A percentile compares a stretch with the other conserved stretches of the same genome.
Evolutionary conservation across 164 flowering plant species (phyloP).

Genomic region (Chloranthus sessilifolius): DNA sequence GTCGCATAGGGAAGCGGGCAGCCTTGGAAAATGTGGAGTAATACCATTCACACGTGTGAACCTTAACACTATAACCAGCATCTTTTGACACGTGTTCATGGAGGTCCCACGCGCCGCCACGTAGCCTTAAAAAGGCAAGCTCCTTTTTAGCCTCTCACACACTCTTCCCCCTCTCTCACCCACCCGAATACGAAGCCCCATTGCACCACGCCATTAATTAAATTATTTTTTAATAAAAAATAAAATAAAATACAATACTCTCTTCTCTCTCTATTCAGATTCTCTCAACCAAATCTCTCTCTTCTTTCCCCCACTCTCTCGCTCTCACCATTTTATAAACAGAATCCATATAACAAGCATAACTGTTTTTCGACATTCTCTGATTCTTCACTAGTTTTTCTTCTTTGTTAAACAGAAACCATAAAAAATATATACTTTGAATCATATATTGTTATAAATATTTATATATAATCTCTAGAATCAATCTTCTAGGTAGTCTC

Average conservation of each 20-base stretch:
- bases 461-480: no score
- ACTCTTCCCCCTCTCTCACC: not conserved
- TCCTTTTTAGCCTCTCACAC: no score
- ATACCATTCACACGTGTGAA: not conserved
- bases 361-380: no score
- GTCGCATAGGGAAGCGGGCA: conserved; percentile 2
- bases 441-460: no score
- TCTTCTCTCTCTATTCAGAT: not conserved
- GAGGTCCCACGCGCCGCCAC: not conserved
- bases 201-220: not conserved
- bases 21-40: not conserved
- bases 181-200: not conserved
- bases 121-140: no score
- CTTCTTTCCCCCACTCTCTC: not conserved
- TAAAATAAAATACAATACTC: no score
- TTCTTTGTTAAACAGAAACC: not conserved
- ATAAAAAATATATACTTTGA: no score
- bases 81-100: not conserved
- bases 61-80: not conserved
- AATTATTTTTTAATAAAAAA: no score
- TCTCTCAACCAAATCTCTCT: not conserved
- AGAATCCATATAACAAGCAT: not conserved
- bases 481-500: no score
- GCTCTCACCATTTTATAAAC: not conserved
- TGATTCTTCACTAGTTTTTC: not conserved